A percentile compares a stretch with the other conserved stretches of the same genome.
Conservation (phyloP, 352 stramenopile genomes). For the Phytophthora uliginosa region DNA sequence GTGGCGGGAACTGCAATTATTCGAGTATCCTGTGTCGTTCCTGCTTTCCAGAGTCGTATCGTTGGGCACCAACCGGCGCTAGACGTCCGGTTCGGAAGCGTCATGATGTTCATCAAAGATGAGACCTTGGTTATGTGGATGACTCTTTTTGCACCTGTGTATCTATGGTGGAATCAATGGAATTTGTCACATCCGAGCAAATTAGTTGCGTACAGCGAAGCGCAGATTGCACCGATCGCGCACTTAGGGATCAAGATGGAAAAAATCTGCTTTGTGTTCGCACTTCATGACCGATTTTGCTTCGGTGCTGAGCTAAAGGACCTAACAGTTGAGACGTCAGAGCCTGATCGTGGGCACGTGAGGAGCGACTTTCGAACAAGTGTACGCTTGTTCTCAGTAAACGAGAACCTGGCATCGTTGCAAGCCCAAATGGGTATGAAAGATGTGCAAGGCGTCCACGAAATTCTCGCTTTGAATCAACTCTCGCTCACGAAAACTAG, state of each 20-base stretch:
- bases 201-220: slow-evolving; percentile 50
- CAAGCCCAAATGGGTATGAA: slow-evolving; percentile 39
- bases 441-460: slow-evolving; percentile 39
- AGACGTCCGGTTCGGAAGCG: slow-evolving; percentile 57
- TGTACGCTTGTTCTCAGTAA: slow-evolving; percentile 51
- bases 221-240: slow-evolving; percentile 74
- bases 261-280: slow-evolving; percentile 62
- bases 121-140: slow-evolving; percentile 84
- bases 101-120: slow-evolving; percentile 76
- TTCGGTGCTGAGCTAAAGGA: slow-evolving; percentile 58
- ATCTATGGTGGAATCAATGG: slow-evolving; percentile 90
- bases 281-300: slow-evolving; percentile 66
- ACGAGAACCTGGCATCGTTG: slow-evolving; percentile 36
- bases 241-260: slow-evolving; percentile 61
- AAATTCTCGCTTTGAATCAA: slow-evolving; percentile 51
- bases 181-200: slow-evolving; percentile 79
- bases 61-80: slow-evolving; percentile 79
- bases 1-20: slow-evolving; percentile 43
- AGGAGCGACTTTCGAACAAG: slow-evolving; percentile 45
- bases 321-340: slow-evolving; percentile 45
- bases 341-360: slow-evolving; percentile 44
- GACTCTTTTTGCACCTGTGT: slow-evolving; percentile 80
- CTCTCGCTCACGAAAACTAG: slow-evolving; percentile 53
- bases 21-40: slow-evolving; percentile 71
- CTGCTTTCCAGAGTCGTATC: slow-evolving; percentile 84